Conservation (phyloP, 2,329 filamentous ascomycete species). For the Apiospora malaysiana region DNA sequence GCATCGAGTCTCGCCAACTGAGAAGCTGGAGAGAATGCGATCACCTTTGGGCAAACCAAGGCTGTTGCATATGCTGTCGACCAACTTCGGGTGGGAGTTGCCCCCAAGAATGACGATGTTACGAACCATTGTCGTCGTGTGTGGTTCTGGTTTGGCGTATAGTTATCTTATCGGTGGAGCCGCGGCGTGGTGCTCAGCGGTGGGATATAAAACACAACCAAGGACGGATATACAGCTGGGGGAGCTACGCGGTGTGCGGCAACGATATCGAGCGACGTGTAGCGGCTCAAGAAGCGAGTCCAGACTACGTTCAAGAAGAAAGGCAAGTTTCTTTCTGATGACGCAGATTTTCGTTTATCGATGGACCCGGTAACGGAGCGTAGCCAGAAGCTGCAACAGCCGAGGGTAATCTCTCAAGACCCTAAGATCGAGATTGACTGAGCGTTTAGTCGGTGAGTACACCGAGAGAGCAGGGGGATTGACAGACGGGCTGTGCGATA, state of each 20-base stretch:
- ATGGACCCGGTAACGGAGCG: constrained; percentile 20
- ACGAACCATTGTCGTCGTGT: constrained; percentile 73
- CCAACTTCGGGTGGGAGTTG: constrained; percentile 88
- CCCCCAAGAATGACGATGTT: constrained; percentile 95
- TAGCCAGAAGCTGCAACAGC: background rate
- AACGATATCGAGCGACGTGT: background rate
- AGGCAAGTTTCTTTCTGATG: background rate
- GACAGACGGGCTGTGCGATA: constrained; percentile 8
- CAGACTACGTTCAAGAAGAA: background rate
- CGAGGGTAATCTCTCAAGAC: constrained; percentile 18
- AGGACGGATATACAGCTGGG: background rate
- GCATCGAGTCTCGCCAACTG: constrained; percentile 91
- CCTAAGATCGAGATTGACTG: constrained; percentile 7
- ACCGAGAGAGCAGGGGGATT: background rate
- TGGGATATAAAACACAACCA: background rate
- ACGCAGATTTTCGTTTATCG: constrained; percentile 12
- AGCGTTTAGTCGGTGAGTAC: constrained; percentile 18
- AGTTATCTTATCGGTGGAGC: constrained; percentile 4
- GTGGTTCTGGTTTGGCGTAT: constrained; percentile 19
- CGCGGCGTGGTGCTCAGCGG: background rate
- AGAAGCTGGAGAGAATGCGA: constrained; percentile 88
- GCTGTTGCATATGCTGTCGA: constrained; percentile 85
- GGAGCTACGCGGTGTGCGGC: background rate
- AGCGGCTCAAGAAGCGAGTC: background rate
- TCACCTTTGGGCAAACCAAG: constrained; percentile 87